A percentile compares a stretch with the other conserved stretches of the same genome.
These are phyloP conservation scores for Laetiporus sulphureus DNA, from an alignment of 1,284 basidiomycete genomes.

Conservation along the genomic window DNA sequence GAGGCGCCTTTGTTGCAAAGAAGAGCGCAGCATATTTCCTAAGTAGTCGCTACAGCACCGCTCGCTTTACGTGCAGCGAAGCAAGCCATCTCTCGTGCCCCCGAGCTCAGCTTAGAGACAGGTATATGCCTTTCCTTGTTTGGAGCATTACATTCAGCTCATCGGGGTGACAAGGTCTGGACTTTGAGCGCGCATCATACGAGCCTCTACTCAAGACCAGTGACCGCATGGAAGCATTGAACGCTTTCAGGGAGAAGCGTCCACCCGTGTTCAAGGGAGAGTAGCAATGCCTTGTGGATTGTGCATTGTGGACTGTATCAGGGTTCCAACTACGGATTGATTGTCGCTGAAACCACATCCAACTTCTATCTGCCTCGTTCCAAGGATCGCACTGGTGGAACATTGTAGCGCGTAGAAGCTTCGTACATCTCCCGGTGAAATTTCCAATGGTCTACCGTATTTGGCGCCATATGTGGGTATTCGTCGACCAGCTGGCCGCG, in stretches of 20 bases:
- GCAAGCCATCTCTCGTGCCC: conserved; percentile 77
- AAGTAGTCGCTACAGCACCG: conserved; percentile 50
- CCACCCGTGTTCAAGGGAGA: conserved; percentile 79
- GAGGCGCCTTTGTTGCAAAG: conserved; percentile 10
- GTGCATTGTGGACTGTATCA: too few relatives aligned
- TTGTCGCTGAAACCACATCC: too few relatives aligned
- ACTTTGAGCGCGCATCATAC: conserved; percentile 86
- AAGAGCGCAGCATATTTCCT: background rate
- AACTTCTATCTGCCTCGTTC: too few relatives aligned
- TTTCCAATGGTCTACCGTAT: too few relatives aligned
- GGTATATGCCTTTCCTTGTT: conserved; percentile 33
- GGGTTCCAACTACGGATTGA: too few relatives aligned
- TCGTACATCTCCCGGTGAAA: too few relatives aligned
- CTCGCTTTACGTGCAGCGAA: conserved; percentile 88
- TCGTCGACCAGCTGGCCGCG: too few relatives aligned
- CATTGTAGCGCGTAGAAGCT: too few relatives aligned
- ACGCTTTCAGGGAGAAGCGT: conserved; percentile 88
- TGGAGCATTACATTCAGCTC: too few relatives aligned
- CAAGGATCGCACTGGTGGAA: too few relatives aligned
- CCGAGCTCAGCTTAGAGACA: conserved; percentile 70
- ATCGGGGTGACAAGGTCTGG: conserved; percentile 51
- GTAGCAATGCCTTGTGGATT: conserved; percentile 35
- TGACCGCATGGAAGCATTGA: conserved; percentile 81
- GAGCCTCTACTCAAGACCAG: conserved; percentile 74
- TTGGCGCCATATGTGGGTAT: too few relatives aligned